Evolutionary conservation across 2,329 filamentous ascomycete genomes (phyloP), one percentile per base, ranked within the genome.

Genomic region (Pyricularia sp.): DNA sequence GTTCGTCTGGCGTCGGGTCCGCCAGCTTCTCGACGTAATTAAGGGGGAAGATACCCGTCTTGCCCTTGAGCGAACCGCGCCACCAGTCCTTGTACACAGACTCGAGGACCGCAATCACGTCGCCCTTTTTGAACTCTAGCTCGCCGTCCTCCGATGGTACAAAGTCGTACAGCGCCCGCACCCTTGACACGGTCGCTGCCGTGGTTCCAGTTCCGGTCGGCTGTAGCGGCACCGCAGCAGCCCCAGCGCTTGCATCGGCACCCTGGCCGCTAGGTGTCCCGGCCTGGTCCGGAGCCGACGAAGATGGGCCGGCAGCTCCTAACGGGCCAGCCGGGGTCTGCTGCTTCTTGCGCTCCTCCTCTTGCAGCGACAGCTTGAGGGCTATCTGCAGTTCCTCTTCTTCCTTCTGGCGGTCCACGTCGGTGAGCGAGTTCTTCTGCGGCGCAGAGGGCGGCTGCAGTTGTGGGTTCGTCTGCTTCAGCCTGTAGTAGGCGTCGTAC

Each of bases 1-100:
- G 80, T 83, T 99, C 95, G 73, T 98, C 94, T 23, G 90, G 90
- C 0, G 95, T 98, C 5, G 95, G 95, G 76, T 99, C 95, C 69
- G 94, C 89, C 72, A 99, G 83, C 80, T 99, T 99, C 81, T 99
- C 95, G 20, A 99, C 95, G 76, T 99, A 99, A 81, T 99, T 99
- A 72, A 99, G 86, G 7, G 95, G 95, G 79, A 99, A 99, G 72
- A 99, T 99, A 74, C 95, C 95, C 7, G 93, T 97, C 79, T 97
- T 93, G 25, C 95, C 95, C 76, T 94, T 89, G 70, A 99, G 82
- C 61, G 94, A 97, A 1, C 95, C 95, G 74, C 97, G 94, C 95
- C 95, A 99, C 95, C 95, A 99, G 79, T 99, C 95, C 80, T 98
- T 99, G 82, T 96, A 99, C 1, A 98, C 95, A 1, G 94, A 97